Conservation (phyloP, 306 rosid species). For the Lathyrus aphaca region DNA sequence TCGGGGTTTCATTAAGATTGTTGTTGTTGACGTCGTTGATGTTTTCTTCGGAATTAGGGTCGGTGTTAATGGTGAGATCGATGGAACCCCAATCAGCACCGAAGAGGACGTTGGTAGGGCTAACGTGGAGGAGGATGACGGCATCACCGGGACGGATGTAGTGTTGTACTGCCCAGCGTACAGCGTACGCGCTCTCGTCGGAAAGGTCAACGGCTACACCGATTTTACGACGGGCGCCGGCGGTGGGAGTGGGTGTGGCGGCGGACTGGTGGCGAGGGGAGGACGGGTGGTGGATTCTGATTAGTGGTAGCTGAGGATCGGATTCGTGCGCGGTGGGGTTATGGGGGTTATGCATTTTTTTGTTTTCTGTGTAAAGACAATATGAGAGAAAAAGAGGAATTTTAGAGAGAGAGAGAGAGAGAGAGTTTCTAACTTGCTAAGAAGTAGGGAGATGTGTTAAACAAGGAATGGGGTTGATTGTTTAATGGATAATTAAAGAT, state of each 20-base stretch:
- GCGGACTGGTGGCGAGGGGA: conserved; percentile 73
- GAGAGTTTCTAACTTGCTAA: background rate
- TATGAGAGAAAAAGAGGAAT: background rate
- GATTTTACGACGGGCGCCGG: conserved; percentile 93
- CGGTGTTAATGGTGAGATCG: conserved; percentile 64
- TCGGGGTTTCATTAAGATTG: conserved; percentile 27
- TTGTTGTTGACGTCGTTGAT: conserved; percentile 7
- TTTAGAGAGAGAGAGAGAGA: conserved; percentile 30
- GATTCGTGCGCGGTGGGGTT: conserved; percentile 50
- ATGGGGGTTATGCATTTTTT: conserved; percentile 49
- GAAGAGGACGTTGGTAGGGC: conserved; percentile 91
- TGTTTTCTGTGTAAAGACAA: background rate
- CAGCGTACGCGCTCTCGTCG: conserved; percentile 93
- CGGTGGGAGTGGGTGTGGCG: conserved; percentile 86
- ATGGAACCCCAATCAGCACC: conserved; percentile 99
- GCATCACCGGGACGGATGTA: conserved; percentile 97
- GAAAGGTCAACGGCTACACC: conserved; percentile 98
- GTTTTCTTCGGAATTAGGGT: conserved; percentile 42
- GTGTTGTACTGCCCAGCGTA: conserved; percentile 93
- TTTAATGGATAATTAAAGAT: background rate
- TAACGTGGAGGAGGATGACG: conserved; percentile 94
- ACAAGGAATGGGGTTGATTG: background rate
- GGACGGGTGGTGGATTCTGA: conserved; percentile 88
- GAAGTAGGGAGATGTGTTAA: conserved; percentile 6
- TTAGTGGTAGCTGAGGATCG: conserved; percentile 84